A percentile compares a stretch with the other conserved stretches of the same genome.
Evolutionary conservation across 176 grass and related monocot genomes (phyloP).

Genomic region (Ananas comosus): DNA sequence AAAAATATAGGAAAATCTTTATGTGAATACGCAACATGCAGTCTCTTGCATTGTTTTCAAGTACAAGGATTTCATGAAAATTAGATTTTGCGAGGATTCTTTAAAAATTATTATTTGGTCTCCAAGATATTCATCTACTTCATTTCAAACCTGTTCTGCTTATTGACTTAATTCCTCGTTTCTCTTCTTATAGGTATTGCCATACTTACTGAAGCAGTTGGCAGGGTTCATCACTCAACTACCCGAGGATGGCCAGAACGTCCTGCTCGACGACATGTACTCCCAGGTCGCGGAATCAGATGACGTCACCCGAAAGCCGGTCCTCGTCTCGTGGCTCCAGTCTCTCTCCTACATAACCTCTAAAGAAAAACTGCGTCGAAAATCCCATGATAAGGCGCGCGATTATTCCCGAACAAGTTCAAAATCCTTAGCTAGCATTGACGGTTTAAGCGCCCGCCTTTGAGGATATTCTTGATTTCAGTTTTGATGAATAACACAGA

Average conservation of each 20-base stretch:
- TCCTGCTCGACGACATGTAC: slow-evolving; percentile 72
- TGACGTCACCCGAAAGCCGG: slow-evolving; percentile 72
- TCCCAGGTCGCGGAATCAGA: slow-evolving; percentile 71
- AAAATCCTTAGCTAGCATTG: neutral
- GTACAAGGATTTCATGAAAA: no score
- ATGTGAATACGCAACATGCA: no score
- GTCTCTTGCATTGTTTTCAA: no score
- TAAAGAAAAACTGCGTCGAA: slow-evolving; percentile 2
- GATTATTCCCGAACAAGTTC: neutral
- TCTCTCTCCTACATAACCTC: slow-evolving; percentile 82
- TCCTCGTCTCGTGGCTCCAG: slow-evolving; percentile 80
- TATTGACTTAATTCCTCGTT: neutral
- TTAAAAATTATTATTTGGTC: neutral
- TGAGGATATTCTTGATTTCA: neutral
- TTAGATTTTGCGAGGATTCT: neutral
- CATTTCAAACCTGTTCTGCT: neutral
- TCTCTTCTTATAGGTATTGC: slow-evolving; percentile 42
- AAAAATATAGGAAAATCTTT: no score
- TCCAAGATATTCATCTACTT: neutral
- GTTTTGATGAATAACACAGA: neutral
- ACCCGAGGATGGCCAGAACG: slow-evolving; percentile 78
- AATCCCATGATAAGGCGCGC: neutral
- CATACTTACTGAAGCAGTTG: slow-evolving; percentile 72
- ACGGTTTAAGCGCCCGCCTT: neutral
- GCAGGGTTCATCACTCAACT: slow-evolving; percentile 51